Base-by-base conservation (phyloP, 2,329 filamentous ascomycete species). In the Alternaria ventricosa region DNA sequence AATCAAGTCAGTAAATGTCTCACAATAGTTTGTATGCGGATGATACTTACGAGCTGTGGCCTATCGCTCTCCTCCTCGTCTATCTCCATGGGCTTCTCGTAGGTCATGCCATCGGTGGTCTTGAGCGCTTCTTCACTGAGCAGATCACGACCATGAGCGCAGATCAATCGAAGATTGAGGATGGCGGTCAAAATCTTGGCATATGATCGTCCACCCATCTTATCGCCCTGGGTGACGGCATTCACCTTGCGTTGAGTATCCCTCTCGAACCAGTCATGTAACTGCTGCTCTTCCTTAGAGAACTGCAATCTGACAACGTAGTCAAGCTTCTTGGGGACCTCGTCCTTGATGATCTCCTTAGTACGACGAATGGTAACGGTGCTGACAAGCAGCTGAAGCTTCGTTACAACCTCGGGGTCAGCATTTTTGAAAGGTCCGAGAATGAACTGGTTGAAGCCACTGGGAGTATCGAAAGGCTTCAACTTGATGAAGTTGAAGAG, bases 151-250 rank as follows among this genome's bases (percentile, higher is more conserved):
- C 96, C 96, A 77, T 97, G 95, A 1, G 94, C 96, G 75, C 94
- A 97, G 55, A 98, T 91, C 44, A 97, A 86, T 10, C 96, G 92
- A 18, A 99, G 87, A 28, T 95, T 91, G 69, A 96, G 87, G 74
- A 99, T 97, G 5, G 93, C 92, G 68, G 96, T 94, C 64, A 99
- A 82, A 50, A 99, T 96, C 71, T 97, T 93, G 50, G 96, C 94
- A 75, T 97, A 97, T n/a, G 92, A 91, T 70, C 91, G 93, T 45
- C 94, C 95, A 44, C 91, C 92, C 55, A 96, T 85, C 66, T 88
- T 90, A 69, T 87, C 85, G 71, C 82, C 75, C 76, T 88, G 81
- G 9, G 88, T 88, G 68, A 97, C 88, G 3, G 93, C 89, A 64
- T 90, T 88, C 70, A 98, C 90, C 73, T 94, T 90, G 60, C 92